Conservation (phyloP, 805 yeast species). For the Candida quercuum region DNA sequence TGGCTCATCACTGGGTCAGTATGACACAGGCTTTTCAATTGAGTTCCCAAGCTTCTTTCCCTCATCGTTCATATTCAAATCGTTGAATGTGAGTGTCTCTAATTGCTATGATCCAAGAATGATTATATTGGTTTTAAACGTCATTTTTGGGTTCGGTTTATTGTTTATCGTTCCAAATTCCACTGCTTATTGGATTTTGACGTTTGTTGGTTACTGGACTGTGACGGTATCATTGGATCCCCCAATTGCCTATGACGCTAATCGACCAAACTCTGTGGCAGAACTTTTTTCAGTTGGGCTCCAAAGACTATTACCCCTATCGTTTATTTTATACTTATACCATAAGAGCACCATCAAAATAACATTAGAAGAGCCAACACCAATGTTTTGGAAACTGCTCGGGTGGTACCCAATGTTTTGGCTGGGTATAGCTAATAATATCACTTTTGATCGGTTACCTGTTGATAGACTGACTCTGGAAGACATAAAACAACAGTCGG, state of each 20-base stretch:
- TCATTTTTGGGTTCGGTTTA: conserved; percentile 54
- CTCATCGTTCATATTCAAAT: conserved; percentile 53
- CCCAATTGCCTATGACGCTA: conserved; percentile 53
- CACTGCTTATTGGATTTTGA: conserved; percentile 53
- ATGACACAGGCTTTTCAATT: conserved; percentile 42
- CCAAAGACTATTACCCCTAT: conserved; percentile 65
- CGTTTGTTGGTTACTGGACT: conserved; percentile 74
- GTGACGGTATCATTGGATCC: conserved; percentile 70
- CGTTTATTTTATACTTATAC: conserved; percentile 60
- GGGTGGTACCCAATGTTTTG: conserved; percentile 73
- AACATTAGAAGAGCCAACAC: conserved; percentile 35
- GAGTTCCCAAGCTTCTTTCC: conserved; percentile 67
- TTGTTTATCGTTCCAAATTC: conserved; percentile 39
- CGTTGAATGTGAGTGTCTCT: conserved; percentile 26
- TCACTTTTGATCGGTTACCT: conserved; percentile 80
- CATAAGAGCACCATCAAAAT: conserved; percentile 50
- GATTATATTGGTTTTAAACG: conserved; percentile 47
- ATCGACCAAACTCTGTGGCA: conserved; percentile 46
- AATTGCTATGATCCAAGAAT: conserved; percentile 66
- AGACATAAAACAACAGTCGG: conserved; percentile 69
- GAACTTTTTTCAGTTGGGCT: conserved; percentile 61
- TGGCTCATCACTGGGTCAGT: conserved; percentile 38
- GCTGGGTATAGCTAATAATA: conserved; percentile 76
- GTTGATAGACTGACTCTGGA: conserved; percentile 69
- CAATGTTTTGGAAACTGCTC: conserved; percentile 27